Base-by-base conservation (phyloP, 2,329 filamentous ascomycete species). In the Sporothrix luriei region DNA sequence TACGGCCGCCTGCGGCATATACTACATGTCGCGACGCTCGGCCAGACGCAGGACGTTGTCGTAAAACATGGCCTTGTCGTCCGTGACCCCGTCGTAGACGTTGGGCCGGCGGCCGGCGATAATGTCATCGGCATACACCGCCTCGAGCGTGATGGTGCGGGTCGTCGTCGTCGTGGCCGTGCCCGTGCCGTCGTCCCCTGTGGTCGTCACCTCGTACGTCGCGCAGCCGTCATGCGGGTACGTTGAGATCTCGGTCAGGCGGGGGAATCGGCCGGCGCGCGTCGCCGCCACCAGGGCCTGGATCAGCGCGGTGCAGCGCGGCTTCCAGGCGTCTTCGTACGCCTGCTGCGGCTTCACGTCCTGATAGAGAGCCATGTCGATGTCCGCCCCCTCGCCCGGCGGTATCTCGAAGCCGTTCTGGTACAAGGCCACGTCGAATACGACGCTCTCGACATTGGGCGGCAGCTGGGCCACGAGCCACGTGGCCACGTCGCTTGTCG, bases 271-370 rank as follows among this genome's bases (percentile, higher is more conserved):
- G 19, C 55, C 29, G 9, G 19, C 55, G 29, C 55, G 55, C 7
- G 55, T 59, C 29, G 55, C 55, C 9, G 55, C 33, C 29, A 59
- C 55, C 29, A 59, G 7, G 1, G 55, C 55, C 55, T 59, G 55
- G 29, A 33, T 10, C 29, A 59, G 19, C 3, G 55, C 55, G 16
- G 29, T 29, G 13, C 19, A 3, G 16, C 55, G 55, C 29, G 55
- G 55, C 29, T 6, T 2, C 55, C 55, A 59, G 29, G 55, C 55
- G 2, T 3, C 33, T 2, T n/a, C 1, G 55, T 59, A 59, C 19
- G 3, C 29, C 16, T 40, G 19, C 16, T 11, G 14, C 54, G 13
- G 49, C 2, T 24, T 6, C 9, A 1, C 19, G 49, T n/a, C 49
- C 33, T n/a, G n/a, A n/a, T n/a, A n/a, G n/a, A 33, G 33, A 0